These are phyloP conservation scores for Trichosanthes cucumerina DNA, from an alignment of 306 rosid species.

Conservation along the genomic window DNA sequence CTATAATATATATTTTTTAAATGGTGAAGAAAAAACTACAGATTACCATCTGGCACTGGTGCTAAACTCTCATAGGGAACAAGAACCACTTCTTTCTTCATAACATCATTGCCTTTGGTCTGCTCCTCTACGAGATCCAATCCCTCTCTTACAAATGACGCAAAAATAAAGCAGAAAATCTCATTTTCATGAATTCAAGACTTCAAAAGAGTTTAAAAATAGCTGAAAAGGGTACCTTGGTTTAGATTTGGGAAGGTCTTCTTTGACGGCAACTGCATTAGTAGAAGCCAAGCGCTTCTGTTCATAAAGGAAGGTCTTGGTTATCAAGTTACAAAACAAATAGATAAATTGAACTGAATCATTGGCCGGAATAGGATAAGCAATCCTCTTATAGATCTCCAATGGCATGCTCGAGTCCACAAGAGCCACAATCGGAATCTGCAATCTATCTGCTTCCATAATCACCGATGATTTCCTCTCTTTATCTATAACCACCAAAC, in stretches of 20 bases:
- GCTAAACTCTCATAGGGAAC: constrained; percentile 38
- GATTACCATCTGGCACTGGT: constrained; percentile 38
- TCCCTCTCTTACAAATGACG: constrained; percentile 23
- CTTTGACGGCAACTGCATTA: constrained; percentile 4
- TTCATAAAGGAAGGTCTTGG: constrained; percentile 53
- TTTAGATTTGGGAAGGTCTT: constrained; percentile 7
- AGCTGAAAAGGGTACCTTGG: constrained; percentile 16
- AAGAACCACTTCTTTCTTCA: constrained; percentile 30
- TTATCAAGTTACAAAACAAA: constrained; percentile 64
- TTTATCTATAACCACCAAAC: constrained; percentile 55
- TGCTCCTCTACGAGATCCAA: constrained; percentile 27
- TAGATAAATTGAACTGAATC: constrained; percentile 60
- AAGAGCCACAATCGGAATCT: constrained; percentile 67
- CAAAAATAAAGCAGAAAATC: not conserved
- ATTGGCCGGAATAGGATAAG: constrained; percentile 73
- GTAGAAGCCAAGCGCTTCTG: constrained; percentile 18
- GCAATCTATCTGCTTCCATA: constrained; percentile 49
- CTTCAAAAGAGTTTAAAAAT: not conserved
- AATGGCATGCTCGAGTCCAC: constrained; percentile 57
- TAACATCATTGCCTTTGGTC: constrained; percentile 19
- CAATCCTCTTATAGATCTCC: constrained; percentile 37
- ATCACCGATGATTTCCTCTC: constrained; percentile 54
- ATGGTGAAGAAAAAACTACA: not conserved
- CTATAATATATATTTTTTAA: not conserved
- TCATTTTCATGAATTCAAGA: not conserved